Percentiles rank a stretch among this genome's conserved stretches.
Evolutionary conservation across 1,284 basidiomycete species (phyloP).

Genomic region (Macrocystidia cucumis): DNA sequence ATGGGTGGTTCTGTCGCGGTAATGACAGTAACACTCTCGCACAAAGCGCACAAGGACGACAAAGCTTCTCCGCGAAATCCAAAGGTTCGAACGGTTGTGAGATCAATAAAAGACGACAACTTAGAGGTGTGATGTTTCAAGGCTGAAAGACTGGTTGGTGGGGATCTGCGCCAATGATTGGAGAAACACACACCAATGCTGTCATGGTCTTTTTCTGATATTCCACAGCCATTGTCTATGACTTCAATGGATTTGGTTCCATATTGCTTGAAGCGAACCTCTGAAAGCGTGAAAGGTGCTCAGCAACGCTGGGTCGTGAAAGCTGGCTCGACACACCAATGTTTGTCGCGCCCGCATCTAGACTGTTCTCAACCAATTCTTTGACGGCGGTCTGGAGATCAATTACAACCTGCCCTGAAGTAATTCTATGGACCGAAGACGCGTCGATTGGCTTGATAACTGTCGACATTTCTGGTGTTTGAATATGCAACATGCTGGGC

Average conservation of each 20-base stretch:
- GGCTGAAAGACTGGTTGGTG: conserved; percentile 31
- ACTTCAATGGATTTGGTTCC: conserved; percentile 88
- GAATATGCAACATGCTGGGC: too few relatives aligned
- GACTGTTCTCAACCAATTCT: conserved; percentile 93
- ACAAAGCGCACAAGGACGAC: conserved; percentile 86
- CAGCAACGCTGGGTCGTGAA: neutral
- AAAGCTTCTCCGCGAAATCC: conserved; percentile 97
- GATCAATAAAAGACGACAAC: conserved; percentile 69
- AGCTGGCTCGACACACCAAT: conserved; percentile 53
- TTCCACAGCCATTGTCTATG: conserved; percentile 88
- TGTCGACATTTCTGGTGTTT: too few relatives aligned
- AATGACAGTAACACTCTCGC: conserved; percentile 60
- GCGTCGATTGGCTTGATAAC: conserved; percentile 62
- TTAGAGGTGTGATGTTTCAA: conserved; percentile 96
- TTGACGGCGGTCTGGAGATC: conserved; percentile 94
- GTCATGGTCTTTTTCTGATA: conserved; percentile 71
- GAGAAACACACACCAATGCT: conserved; percentile 56
- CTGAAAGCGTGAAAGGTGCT: conserved; percentile 31
- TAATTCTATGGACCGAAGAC: conserved; percentile 76
- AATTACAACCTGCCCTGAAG: conserved; percentile 92
- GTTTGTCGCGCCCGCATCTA: conserved; percentile 86
- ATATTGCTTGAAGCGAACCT: conserved; percentile 87
- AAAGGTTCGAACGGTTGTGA: conserved; percentile 76
- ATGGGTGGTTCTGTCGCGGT: conserved; percentile 76
- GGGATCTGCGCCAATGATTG: neutral